phyloP scores from a whole-genome alignment of 164 flowering plant genomes.

The Berberis thunbergii region DNA sequence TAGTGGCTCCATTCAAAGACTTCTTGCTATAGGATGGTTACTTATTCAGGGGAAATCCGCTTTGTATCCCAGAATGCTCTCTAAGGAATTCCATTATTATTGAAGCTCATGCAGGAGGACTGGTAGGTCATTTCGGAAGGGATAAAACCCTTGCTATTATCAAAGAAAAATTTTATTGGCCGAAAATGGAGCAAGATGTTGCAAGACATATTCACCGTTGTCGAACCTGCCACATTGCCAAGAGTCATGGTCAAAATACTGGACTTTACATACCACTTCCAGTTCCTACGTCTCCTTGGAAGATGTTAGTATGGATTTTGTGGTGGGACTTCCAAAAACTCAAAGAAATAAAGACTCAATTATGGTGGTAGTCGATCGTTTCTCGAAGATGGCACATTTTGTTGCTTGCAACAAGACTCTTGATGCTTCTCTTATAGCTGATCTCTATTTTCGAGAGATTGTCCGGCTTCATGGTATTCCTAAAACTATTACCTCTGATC shows the following conservation, averaged over 20 bases:
- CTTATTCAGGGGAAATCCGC: not conserved
- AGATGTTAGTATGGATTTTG: too few species aligned
- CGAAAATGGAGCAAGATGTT: too few species aligned
- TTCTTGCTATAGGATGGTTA: conserved; percentile 5
- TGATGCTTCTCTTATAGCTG: not conserved
- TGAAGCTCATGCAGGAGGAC: conserved; percentile 11
- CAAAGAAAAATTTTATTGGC: too few species aligned
- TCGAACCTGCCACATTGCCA: too few species aligned
- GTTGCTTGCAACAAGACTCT: conserved; percentile 1
- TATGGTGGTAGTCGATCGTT: too few species aligned
- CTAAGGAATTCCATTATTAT: conserved; percentile 3
- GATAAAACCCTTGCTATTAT: conserved; percentile 14
- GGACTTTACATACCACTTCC: conserved; percentile 11
- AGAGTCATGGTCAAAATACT: not conserved
- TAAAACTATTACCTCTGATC: not conserved
- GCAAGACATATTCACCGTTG: too few species aligned
- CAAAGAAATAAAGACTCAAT: too few species aligned
- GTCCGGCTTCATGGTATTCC: conserved; percentile 7
- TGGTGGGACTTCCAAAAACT: too few species aligned
- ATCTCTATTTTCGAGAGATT: conserved; percentile 2
- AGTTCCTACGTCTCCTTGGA: conserved; percentile 8
- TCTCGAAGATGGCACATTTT: not conserved
- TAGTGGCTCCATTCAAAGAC: not conserved
- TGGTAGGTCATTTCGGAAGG: conserved; percentile 14
- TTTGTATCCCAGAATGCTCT: conserved; percentile 4